phyloP scores from a whole-genome alignment of 1,284 basidiomycete species.

The Papiliotrema nemorosa region DNA sequence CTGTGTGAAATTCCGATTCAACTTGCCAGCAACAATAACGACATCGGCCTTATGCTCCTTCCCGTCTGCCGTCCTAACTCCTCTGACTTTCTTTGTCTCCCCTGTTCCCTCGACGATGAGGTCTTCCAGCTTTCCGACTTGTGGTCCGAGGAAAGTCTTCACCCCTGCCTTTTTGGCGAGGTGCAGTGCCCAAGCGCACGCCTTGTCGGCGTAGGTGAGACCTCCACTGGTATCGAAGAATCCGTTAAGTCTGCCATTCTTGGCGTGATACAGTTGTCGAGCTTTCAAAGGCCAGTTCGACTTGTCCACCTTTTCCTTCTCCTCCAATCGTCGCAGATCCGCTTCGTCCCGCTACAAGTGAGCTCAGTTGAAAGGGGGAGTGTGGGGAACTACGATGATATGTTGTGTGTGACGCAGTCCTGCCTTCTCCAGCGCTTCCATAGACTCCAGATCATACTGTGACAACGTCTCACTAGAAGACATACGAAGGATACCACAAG shows the following conservation, averaged over 20 bases:
- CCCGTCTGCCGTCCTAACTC: conserved; percentile 24
- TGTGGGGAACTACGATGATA: conserved; percentile 13
- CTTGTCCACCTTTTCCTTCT: too few species aligned
- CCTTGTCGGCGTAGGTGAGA: conserved; percentile 2
- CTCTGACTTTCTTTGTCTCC: conserved; percentile 9
- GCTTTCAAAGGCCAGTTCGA: neutral
- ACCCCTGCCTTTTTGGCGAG: conserved; percentile 18
- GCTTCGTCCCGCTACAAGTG: too few species aligned
- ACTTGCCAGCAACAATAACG: conserved; percentile 25
- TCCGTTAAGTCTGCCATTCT: neutral
- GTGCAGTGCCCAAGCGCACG: conserved; percentile 19
- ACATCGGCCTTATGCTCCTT: conserved; percentile 19
- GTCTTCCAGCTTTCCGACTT: conserved; percentile 10
- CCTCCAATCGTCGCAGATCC: neutral
- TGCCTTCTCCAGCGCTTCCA: conserved; percentile 15
- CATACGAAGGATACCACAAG: conserved; percentile 15
- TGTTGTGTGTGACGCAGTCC: conserved; percentile 14
- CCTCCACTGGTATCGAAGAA: neutral
- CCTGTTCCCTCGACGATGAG: conserved; percentile 9
- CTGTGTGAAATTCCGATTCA: neutral
- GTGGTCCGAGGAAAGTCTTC: conserved; percentile 15
- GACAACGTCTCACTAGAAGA: neutral
- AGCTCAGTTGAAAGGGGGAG: neutral
- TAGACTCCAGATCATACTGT: conserved; percentile 11
- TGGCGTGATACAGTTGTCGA: neutral